Base-by-base conservation (phyloP, 225 moss, liverwort and hornwort genomes). In the Pseudoscleropodium purum region DNA sequence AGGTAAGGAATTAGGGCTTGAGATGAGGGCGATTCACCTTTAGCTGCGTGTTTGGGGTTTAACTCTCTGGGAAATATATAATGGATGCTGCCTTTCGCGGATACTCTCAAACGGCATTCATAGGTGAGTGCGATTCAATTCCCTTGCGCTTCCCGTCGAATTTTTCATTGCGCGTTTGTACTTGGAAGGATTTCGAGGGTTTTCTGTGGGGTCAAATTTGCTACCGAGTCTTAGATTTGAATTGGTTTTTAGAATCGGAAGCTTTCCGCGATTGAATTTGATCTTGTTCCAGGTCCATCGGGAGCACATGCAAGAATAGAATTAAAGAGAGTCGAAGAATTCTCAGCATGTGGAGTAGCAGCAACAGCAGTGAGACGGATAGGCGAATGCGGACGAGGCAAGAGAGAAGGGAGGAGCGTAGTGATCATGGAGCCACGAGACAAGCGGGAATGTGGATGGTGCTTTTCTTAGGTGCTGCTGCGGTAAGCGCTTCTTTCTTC, bases 361-460 rank as follows among this genome's bases (percentile, higher is more conserved):
- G 64, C 73, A 78, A 81, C 62, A 83, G 89, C 62, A 85, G 86
- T 66, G 93, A 92, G 85, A 82, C 81, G 51, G 85, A 88, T 41
- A 90, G 89, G 86, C 90, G 90, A 86, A 63, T 84, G 78, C 69
- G 74, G 91, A 82, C 74, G 90, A 79, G 74, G 81, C 85, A 69
- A 75, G 91, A 92, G 67, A 78, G 88, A 78, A 88, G 54, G 37
- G 87, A 77, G 74, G 87, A 77, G 70, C 85, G 51, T 36, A 33
- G 45, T 84, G 66, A 79, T 76, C 82, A 90, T 47, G 86, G 89
- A 80, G 87, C 59, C 72, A 90, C 73, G 82, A 89, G 88, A 85
- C 91, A 85, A 41, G 91, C 90, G 79, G 93, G 92, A 85, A 87
- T 93, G 69, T 95, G 93, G 91, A 90, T 95, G 91, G 93, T 93